Percentiles rank a stretch among this genome's conserved stretches.
Conservation (phyloP, 2,329 filamentous ascomycete species). For the Curvularia spicifera region DNA sequence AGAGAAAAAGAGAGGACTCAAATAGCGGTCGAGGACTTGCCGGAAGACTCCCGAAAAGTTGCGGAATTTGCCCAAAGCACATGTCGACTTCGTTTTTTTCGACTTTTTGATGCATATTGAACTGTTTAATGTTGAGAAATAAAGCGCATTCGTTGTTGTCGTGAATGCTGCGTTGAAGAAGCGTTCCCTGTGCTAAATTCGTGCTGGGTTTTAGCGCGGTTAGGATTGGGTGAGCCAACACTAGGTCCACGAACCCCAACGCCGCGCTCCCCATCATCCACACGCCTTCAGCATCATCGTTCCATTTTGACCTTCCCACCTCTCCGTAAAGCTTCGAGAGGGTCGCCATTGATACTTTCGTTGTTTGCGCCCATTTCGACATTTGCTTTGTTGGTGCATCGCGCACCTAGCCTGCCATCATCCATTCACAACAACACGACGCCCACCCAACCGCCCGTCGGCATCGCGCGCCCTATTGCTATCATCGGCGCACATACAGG, state of each 20-base stretch:
- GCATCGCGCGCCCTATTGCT: constrained; percentile 28
- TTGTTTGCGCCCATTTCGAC: constrained; percentile 7
- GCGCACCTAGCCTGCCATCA: constrained; percentile 21
- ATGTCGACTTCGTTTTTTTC: constrained; percentile 9
- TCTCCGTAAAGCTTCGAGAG: constrained; percentile 22
- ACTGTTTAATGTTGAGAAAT: constrained; percentile 16
- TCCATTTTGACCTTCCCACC: constrained; percentile 17
- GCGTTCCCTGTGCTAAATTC: constrained; percentile 24
- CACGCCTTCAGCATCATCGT: constrained; percentile 26
- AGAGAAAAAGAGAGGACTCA: constrained; percentile 20
- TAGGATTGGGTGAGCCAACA: constrained; percentile 25
- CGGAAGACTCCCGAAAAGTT: constrained; percentile 41
- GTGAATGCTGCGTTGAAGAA: constrained; percentile 24
- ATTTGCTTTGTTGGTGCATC: constrained; percentile 24
- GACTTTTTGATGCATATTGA: constrained; percentile 1
- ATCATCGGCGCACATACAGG: constrained; percentile 32
- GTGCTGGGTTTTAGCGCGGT: constrained; percentile 20
- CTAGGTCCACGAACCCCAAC: constrained; percentile 20
- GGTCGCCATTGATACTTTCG: constrained; percentile 18
- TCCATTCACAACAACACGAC: constrained; percentile 33
- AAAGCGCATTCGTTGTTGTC: constrained; percentile 23
- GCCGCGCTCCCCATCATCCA: constrained; percentile 31
- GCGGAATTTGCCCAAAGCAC: constrained; percentile 17
- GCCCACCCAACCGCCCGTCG: constrained; percentile 21
- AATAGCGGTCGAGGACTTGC: constrained; percentile 17